Base-by-base conservation (phyloP, 2,329 filamentous ascomycete species). In the Thermomyces lanuginosus region DNA sequence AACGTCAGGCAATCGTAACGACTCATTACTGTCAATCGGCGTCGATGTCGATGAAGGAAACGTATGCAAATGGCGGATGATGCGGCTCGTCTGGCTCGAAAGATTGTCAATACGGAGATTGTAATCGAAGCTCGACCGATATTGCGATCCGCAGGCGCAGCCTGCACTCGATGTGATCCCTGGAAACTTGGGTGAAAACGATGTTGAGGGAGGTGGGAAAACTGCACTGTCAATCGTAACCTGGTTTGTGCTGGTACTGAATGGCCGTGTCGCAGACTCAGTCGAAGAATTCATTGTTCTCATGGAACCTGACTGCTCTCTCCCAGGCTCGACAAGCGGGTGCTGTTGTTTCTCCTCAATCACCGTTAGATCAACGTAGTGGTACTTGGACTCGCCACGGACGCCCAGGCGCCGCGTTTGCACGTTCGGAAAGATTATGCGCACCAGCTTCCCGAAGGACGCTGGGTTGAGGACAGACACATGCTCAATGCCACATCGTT, bases 301-400 rank as follows among this genome's bases (percentile, higher is more conserved):
- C 38, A 16, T 51, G 45, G 14, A 34, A 15, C 8, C 33, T 33
- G 19, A 35, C 21, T 12, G 41, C 22, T 5, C 33, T 33, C 19
- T 35, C 40, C 10, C 37, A 16, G 17, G 39, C 22, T 46, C 33
- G 18, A 15, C 25, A 5, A 41, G 33, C 5, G 36, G 45, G 25
- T 52, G 49, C 30, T 53, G 48, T 28, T 53, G 50, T 31, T 57
- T 55, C 33, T 57, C 54, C 30, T 58, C 55, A 15, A 57, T 54
- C 22, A 63, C 51, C 2, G 57, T 58, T 31, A 63, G 42, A 36
- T 63, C 60, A 24, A 63, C 60, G 34, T 98, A 98, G 53, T 98
- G 89, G 51, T 98, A 98, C 50, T 98, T 98, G 8, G 89, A 98
- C 57, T 95, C 86, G 37, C 89, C 89, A 28, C 89, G 73, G 24